A percentile compares a stretch with the other conserved stretches of the same genome.
These are phyloP conservation scores for Byssothecium circinans DNA, from an alignment of 2,329 filamentous ascomycete genomes.

Conservation along the genomic window DNA sequence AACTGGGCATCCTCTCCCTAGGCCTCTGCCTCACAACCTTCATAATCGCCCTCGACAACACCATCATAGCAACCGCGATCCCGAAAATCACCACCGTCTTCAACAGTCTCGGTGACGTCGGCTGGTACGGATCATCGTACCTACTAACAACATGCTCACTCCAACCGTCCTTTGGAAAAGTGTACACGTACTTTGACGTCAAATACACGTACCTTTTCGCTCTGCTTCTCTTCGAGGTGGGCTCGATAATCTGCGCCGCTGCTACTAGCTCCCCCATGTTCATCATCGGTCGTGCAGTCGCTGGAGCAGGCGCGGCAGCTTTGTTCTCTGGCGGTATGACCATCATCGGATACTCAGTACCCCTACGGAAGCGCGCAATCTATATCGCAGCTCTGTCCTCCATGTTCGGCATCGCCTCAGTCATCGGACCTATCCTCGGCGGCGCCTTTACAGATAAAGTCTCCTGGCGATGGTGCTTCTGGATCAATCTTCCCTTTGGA, in stretches of 20 bases:
- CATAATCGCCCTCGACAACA: slow-evolving; percentile 45
- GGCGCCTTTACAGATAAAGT: slow-evolving; percentile 46
- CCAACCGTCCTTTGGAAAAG: slow-evolving; percentile 55
- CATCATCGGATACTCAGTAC: slow-evolving; percentile 49
- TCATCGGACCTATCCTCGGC: slow-evolving; percentile 48
- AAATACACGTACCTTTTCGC: slow-evolving; percentile 55
- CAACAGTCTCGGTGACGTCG: slow-evolving; percentile 45
- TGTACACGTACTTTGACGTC: slow-evolving; percentile 62
- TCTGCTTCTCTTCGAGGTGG: slow-evolving; percentile 53
- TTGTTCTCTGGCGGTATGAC: slow-evolving; percentile 57
- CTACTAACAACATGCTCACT: slow-evolving; percentile 48
- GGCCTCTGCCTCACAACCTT: slow-evolving; percentile 42
- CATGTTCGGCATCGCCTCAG: slow-evolving; percentile 45
- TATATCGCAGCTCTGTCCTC: slow-evolving; percentile 42
- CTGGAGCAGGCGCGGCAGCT: slow-evolving; percentile 57
- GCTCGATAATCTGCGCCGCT: slow-evolving; percentile 57
- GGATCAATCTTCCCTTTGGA: no score
- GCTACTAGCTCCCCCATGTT: slow-evolving; percentile 55
- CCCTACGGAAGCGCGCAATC: slow-evolving; percentile 47
- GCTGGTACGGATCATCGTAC: slow-evolving; percentile 50
- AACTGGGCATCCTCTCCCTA: slow-evolving; percentile 37
- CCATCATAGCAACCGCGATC: slow-evolving; percentile 44
- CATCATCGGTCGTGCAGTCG: slow-evolving; percentile 58
- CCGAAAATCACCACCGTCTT: slow-evolving; percentile 47
- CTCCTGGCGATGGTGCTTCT: slow-evolving; percentile 43